A percentile compares a stretch with the other conserved stretches of the same genome.
These are phyloP conservation scores for Drosera spatulata DNA, from an alignment of 179 eudicot species.

Conservation along the genomic window DNA sequence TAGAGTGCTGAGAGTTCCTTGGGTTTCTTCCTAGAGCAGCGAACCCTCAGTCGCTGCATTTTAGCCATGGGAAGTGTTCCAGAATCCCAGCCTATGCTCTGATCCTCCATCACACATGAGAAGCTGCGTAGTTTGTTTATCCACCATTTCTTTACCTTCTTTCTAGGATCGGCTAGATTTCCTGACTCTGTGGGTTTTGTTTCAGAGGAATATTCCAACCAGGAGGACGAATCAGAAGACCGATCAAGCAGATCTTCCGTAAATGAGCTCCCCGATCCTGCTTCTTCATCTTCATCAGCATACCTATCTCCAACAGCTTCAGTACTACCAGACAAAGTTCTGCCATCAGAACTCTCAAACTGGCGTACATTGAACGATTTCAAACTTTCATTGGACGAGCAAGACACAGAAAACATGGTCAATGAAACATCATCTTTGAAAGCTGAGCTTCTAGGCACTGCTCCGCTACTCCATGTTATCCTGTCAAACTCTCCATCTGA, in stretches of 20 bases:
- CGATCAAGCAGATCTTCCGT: constrained; percentile 13
- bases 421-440: constrained; percentile 33
- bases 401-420: constrained; percentile 30
- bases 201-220: constrained; percentile 11
- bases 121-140: constrained; percentile 43
- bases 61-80: constrained; percentile 10
- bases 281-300: constrained; percentile 9
- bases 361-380: constrained; percentile 16
- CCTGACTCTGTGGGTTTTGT: constrained; percentile 9
- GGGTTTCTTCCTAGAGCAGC: constrained; percentile 28
- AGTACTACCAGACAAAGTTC: constrained; percentile 14
- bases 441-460: constrained; percentile 21
- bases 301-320: constrained; percentile 7
- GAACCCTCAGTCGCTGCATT: constrained; percentile 31
- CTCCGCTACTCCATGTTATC: constrained; percentile 24
- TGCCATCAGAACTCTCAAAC: constrained; percentile 16
- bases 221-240: constrained; percentile 18
- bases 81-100: too few species aligned
- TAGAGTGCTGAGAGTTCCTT: constrained; percentile 71
- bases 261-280: constrained; percentile 6
- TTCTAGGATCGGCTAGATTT: constrained; percentile 9
- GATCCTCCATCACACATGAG: constrained; percentile 29
- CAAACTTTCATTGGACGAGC: constrained; percentile 24
- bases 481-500: constrained; percentile 16
- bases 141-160: constrained; percentile 45